Evolutionary conservation across 2,329 filamentous ascomycete genomes (phyloP).

Genomic region (Chrysoporthe austroafricana): DNA sequence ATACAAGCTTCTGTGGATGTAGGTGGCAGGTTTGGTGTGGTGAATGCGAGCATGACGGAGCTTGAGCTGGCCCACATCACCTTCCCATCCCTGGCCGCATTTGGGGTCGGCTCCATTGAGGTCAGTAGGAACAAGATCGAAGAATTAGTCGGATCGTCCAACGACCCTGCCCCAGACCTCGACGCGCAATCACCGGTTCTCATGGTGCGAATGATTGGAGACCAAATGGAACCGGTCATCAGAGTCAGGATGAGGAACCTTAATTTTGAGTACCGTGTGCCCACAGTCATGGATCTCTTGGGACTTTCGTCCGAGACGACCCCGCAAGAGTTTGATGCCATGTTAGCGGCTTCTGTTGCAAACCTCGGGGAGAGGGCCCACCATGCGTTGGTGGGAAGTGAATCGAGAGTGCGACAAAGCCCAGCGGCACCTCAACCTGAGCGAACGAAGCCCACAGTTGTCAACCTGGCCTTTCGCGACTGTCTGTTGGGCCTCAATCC

Average conservation of each 20-base stretch:
- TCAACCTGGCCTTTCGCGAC: constrained; percentile 79
- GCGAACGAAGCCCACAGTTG: constrained; percentile 60
- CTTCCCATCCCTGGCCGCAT: constrained; percentile 78
- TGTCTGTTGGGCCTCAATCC: constrained; percentile 87
- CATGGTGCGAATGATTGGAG: constrained; percentile 88
- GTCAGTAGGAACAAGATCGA: constrained; percentile 69
- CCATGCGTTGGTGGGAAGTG: constrained; percentile 46
- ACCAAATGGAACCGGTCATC: constrained; percentile 89
- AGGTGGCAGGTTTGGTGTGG: constrained; percentile 69
- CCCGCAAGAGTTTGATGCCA: constrained; percentile 73
- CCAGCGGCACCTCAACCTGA: constrained; percentile 34
- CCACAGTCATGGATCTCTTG: constrained; percentile 79
- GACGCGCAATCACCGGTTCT: constrained; percentile 57
- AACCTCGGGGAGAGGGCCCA: constrained; percentile 71
- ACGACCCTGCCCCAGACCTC: constrained; percentile 35
- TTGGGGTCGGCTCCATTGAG: constrained; percentile 68
- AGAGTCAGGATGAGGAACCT: constrained; percentile 87
- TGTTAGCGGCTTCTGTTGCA: constrained; percentile 78
- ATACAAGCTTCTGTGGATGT: constrained; percentile 65
- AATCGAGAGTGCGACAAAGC: constrained; percentile 16
- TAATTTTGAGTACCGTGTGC: constrained; percentile 85
- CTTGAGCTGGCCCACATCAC: constrained; percentile 81
- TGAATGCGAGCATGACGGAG: constrained; percentile 62
- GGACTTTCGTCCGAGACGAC: constrained; percentile 69
- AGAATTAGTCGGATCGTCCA: constrained; percentile 66